Percentiles rank a stretch among this genome's conserved stretches.
Evolutionary conservation across 306 rosid species (phyloP).

Genomic region (Quillaja saponaria): DNA sequence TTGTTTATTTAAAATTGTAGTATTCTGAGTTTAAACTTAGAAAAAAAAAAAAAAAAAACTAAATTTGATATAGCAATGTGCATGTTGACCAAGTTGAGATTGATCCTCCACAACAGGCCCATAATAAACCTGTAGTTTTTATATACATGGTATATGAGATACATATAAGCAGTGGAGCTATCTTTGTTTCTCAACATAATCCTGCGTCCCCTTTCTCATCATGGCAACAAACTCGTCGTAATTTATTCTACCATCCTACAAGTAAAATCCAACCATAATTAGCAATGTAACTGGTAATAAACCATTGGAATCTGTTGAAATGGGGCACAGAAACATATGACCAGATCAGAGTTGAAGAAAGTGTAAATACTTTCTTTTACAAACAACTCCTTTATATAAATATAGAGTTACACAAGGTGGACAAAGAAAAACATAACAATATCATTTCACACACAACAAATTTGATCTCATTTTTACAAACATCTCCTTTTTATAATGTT

Average conservation of each 20-base stretch:
- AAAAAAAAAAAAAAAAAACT: background rate
- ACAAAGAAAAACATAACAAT: too few relatives aligned
- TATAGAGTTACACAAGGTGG: too few relatives aligned
- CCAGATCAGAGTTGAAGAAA: too few relatives aligned
- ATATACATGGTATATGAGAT: background rate
- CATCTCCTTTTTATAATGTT: too few relatives aligned
- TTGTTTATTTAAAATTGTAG: background rate
- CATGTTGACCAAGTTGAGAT: conserved; percentile 9
- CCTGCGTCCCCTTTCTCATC: conserved; percentile 67
- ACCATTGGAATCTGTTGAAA: background rate
- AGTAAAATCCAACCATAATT: background rate
- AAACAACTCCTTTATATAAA: too few relatives aligned
- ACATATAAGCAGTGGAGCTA: conserved; percentile 13
- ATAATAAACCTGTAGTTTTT: conserved; percentile 10
- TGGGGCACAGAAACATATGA: background rate
- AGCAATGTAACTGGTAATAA: too few relatives aligned
- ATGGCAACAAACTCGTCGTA: conserved; percentile 77
- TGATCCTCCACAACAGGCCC: conserved; percentile 24
- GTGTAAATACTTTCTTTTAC: too few relatives aligned
- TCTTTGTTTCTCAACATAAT: conserved; percentile 41
- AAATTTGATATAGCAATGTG: background rate
- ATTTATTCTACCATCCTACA: conserved; percentile 80
- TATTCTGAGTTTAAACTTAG: background rate
- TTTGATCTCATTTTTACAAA: too few relatives aligned
- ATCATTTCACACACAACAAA: too few relatives aligned